Conservation (phyloP, 768 basidiomycete genomes). For the Polyporus arcularius region DNA sequence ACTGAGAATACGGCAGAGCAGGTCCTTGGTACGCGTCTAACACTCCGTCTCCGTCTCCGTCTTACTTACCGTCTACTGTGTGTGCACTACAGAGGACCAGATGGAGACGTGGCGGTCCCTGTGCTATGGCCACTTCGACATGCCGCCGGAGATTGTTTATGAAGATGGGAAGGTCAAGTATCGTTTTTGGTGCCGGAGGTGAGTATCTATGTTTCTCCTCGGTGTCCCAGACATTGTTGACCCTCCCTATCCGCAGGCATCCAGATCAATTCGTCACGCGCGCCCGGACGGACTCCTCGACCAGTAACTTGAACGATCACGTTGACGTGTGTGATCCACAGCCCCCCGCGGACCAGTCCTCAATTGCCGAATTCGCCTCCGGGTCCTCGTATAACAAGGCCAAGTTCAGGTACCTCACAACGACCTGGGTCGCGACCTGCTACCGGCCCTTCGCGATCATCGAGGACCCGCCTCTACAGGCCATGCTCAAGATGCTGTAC, state of each 20-base stretch:
- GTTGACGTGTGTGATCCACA: background rate
- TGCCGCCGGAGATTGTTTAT: too few relatives aligned
- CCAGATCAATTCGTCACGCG: background rate
- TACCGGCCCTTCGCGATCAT: slow-evolving; percentile 12
- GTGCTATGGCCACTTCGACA: too few relatives aligned
- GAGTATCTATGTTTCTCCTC: too few relatives aligned
- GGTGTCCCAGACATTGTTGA: too few relatives aligned
- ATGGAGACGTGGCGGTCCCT: too few relatives aligned
- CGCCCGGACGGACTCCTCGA: slow-evolving; percentile 11
- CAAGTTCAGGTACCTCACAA: background rate
- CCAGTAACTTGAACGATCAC: slow-evolving; percentile 10
- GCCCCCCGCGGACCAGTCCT: background rate
- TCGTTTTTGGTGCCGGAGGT: too few relatives aligned
- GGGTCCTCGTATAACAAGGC: slow-evolving; percentile 2
- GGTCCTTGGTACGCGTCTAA: too few relatives aligned
- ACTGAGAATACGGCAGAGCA: too few relatives aligned
- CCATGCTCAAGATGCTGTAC: slow-evolving; percentile 8
- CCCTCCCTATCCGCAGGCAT: background rate
- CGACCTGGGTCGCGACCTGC: background rate
- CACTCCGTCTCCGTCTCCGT: too few relatives aligned
- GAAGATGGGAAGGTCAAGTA: too few relatives aligned
- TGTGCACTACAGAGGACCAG: too few relatives aligned
- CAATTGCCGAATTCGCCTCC: background rate
- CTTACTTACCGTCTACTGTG: too few relatives aligned
- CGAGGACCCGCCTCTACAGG: slow-evolving; percentile 2